These are phyloP conservation scores for Gamsiella multidivaricata DNA, from an alignment of 192 early-diverging fungal genomes.

Conservation along the genomic window DNA sequence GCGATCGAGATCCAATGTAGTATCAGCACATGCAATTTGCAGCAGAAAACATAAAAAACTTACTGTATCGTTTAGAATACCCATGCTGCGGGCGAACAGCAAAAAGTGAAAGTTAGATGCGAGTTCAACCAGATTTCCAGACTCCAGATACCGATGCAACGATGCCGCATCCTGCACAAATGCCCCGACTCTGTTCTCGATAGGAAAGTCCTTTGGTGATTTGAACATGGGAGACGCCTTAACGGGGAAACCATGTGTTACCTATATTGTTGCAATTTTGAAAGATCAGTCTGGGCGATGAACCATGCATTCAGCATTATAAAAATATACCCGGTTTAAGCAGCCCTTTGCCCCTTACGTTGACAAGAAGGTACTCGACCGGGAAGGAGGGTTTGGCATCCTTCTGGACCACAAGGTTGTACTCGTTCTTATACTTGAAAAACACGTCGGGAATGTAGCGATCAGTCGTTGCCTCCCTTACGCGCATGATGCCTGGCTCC, in stretches of 20 bases:
- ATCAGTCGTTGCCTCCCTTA: conserved; percentile 73
- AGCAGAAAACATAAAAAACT: not conserved
- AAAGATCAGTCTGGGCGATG: not conserved
- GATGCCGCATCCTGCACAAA: conserved; percentile 67
- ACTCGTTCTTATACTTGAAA: conserved; percentile 97
- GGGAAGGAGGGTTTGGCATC: conserved; percentile 96
- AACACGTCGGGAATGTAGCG: conserved; percentile 97
- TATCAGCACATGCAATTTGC: not conserved
- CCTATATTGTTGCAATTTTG: conserved; percentile 57
- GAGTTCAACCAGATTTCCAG: conserved; percentile 56
- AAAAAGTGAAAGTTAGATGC: conserved; percentile 92
- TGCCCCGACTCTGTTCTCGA: conserved; percentile 82
- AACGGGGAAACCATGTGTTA: conserved; percentile 91
- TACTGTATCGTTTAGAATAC: conserved; percentile 67
- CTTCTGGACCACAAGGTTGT: conserved; percentile 86
- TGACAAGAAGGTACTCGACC: conserved; percentile 95
- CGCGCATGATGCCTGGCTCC: conserved; percentile 87
- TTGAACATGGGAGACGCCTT: conserved; percentile 81
- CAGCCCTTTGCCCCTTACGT: conserved; percentile 62
- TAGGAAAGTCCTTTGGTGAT: conserved; percentile 66
- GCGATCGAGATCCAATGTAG: no score
- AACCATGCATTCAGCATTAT: not conserved
- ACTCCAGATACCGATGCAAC: conserved; percentile 67
- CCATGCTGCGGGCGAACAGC: conserved; percentile 71
- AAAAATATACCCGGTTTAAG: not conserved